A percentile compares a stretch with the other conserved stretches of the same genome.
phyloP scores from a whole-genome alignment of 78 protist genomes.

The Dictyostelium purpureum region DNA sequence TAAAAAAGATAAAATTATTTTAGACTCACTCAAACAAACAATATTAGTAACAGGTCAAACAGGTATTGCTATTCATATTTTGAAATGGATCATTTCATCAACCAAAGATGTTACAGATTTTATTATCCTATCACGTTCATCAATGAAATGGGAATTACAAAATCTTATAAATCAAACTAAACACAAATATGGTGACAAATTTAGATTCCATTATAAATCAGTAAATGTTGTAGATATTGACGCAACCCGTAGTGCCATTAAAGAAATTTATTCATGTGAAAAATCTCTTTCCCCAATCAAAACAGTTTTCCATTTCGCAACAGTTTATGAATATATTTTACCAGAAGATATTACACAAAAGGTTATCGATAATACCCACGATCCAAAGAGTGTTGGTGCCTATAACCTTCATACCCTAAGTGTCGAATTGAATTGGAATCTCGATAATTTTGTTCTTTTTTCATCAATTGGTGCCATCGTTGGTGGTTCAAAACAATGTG shows the following conservation, averaged over 20 bases:
- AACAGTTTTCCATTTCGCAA: conserved; percentile 71
- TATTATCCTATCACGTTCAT: conserved; percentile 33
- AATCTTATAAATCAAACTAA: conserved; percentile 11
- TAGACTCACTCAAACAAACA: background rate
- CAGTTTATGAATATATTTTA: conserved; percentile 58
- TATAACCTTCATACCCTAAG: conserved; percentile 60
- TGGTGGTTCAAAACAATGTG: conserved; percentile 80
- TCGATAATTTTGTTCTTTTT: conserved; percentile 64
- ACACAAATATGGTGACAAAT: background rate
- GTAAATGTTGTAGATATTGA: background rate
- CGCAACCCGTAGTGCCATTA: background rate
- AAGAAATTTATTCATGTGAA: background rate
- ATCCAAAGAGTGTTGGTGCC: conserved; percentile 85
- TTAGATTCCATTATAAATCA: conserved; percentile 20
- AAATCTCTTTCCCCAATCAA: conserved; percentile 31
- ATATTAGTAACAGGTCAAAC: conserved; percentile 75
- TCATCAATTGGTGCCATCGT: conserved; percentile 75
- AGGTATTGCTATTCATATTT: conserved; percentile 52
- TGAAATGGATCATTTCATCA: conserved; percentile 39
- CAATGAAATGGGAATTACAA: conserved; percentile 56
- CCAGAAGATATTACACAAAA: background rate
- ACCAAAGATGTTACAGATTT: background rate
- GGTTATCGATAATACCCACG: background rate
- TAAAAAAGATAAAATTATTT: background rate
- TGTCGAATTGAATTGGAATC: conserved; percentile 17